A percentile compares a stretch with the other conserved stretches of the same genome.
Evolutionary conservation across 495 filamentous ascomycete species (phyloP).

Genomic region (Xylaria castorea): DNA sequence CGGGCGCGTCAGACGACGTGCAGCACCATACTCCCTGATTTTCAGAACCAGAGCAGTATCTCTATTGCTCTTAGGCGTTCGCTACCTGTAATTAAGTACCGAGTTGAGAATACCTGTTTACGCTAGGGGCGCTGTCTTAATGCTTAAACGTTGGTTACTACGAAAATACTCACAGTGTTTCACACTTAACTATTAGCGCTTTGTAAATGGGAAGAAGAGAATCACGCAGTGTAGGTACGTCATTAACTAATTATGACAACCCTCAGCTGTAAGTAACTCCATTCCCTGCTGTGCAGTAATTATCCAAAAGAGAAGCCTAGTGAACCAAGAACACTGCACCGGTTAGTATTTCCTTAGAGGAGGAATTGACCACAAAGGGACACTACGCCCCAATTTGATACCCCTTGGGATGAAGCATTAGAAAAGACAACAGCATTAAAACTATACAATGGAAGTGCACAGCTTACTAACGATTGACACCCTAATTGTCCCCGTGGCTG

Average conservation of each 20-base stretch:
- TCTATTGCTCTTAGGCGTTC: not conserved
- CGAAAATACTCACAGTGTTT: not conserved
- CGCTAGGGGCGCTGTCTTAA: not conserved
- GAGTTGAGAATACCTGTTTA: not conserved
- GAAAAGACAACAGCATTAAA: not conserved
- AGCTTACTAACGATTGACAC: not conserved
- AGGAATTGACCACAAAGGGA: not conserved
- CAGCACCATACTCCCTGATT: not conserved
- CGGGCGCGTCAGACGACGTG: not conserved
- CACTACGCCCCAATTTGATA: not conserved
- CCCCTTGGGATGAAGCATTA: not conserved
- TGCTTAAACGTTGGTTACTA: not conserved
- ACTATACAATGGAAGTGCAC: not conserved
- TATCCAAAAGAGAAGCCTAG: not conserved
- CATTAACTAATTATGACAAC: not conserved
- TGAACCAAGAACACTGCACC: not conserved
- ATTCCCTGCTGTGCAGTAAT: not conserved
- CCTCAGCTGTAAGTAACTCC: not conserved
- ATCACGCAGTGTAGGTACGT: not conserved
- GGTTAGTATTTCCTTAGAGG: not conserved
- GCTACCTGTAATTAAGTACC: not conserved
- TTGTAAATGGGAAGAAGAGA: not conserved
- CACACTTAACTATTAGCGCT: too few species aligned
- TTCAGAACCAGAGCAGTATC: not conserved
- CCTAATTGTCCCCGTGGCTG: not conserved